Conservation (phyloP, 345 rosid genomes). For the Populus tremula region DNA sequence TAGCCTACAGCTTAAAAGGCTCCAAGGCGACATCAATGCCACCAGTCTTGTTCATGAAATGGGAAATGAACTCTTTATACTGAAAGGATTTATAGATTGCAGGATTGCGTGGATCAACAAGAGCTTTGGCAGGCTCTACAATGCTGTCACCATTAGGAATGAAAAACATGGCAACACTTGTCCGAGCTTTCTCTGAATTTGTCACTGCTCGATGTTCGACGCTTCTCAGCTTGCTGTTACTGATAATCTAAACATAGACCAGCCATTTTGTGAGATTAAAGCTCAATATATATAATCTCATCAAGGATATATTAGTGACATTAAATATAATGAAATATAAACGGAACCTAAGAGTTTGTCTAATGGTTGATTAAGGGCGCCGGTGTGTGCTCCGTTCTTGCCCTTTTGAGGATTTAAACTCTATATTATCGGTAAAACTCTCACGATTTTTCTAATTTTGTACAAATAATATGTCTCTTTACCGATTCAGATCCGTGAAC, state of each 20-base stretch:
- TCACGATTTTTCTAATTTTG: no score
- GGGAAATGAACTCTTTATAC: slow-evolving; percentile 9
- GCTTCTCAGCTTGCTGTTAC: slow-evolving; percentile 32
- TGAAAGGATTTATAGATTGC: slow-evolving; percentile 14
- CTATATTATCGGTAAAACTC: no score
- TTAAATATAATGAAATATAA: no score
- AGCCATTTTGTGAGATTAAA: not conserved
- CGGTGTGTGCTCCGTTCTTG: no score
- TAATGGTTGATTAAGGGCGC: no score
- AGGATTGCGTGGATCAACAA: slow-evolving; percentile 12
- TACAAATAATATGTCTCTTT: no score
- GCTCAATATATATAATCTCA: no score
- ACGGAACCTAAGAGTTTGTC: no score
- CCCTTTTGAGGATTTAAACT: no score
- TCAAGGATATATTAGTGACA: no score
- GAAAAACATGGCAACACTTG: slow-evolving; percentile 20
- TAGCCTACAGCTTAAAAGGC: slow-evolving; percentile 7
- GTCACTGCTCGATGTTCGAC: slow-evolving; percentile 35
- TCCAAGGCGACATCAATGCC: slow-evolving; percentile 2
- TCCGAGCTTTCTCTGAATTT: slow-evolving; percentile 19
- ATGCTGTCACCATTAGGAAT: not conserved
- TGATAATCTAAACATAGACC: slow-evolving; percentile 18
- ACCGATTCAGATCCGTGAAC: no score
- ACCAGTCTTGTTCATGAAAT: not conserved
- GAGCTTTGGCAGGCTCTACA: slow-evolving; percentile 20